phyloP scores from a whole-genome alignment of 2,329 filamentous ascomycete genomes.

The Trichoderma asperellum region DNA sequence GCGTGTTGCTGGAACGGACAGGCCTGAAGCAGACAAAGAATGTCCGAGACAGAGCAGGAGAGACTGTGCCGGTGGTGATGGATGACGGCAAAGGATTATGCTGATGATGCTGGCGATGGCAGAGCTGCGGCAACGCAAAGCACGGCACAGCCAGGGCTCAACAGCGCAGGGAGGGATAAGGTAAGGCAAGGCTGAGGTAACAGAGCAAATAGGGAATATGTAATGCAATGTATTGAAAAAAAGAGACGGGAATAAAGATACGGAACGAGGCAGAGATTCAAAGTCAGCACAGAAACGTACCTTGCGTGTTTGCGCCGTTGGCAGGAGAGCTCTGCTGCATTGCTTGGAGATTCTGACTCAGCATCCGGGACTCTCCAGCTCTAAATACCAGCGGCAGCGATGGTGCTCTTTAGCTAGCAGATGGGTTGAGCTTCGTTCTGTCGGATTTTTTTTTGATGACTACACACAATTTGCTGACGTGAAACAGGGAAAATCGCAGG shows the following conservation, averaged over 20 bases:
- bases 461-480: constrained; percentile 29
- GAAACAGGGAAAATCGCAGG: constrained; percentile 25
- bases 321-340: constrained; percentile 31
- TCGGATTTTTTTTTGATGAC: constrained; percentile 25
- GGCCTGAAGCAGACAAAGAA: not conserved
- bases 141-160: not conserved
- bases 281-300: constrained; percentile 22
- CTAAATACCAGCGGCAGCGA: constrained; percentile 7
- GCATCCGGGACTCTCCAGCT: constrained; percentile 25
- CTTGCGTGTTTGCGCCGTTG: constrained; percentile 31
- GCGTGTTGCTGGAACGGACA: not conserved
- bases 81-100: not conserved
- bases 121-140: constrained; percentile 14
- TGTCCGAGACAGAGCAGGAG: not conserved
- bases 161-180: not conserved
- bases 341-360: constrained; percentile 31
- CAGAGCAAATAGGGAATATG: not conserved
- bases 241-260: not conserved
- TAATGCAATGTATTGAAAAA: not conserved
- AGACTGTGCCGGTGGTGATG: not conserved
- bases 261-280: not conserved
- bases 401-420: not conserved
- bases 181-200: not conserved
- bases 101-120: not conserved
- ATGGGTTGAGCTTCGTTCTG: constrained; percentile 6